These are phyloP conservation scores for Aulographum hederae DNA, from an alignment of 2,329 filamentous ascomycete genomes.

Conservation along the genomic window DNA sequence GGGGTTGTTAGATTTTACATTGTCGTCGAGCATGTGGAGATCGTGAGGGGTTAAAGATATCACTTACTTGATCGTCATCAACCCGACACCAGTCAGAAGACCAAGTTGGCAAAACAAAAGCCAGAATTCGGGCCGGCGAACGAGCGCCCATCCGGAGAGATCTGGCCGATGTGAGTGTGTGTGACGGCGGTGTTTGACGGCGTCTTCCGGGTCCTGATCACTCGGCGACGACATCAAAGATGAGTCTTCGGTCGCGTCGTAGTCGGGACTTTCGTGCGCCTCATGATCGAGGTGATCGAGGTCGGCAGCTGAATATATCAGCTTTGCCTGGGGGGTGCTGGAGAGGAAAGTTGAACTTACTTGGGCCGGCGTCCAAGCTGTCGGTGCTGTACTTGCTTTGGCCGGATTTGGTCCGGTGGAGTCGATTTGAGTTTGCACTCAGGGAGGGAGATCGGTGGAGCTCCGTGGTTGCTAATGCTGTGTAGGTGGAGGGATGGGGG, in stretches of 20 bases:
- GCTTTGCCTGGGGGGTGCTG: neutral
- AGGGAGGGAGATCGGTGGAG: too few relatives aligned
- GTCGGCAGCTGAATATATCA: neutral
- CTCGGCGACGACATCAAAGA: slow-evolving; percentile 52
- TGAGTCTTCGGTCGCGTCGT: slow-evolving; percentile 2
- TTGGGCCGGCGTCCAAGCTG: neutral
- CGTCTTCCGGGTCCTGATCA: slow-evolving; percentile 27
- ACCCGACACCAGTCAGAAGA: slow-evolving; percentile 75
- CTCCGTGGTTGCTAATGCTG: slow-evolving; percentile 31
- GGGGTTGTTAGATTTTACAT: slow-evolving; percentile 83
- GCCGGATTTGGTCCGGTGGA: slow-evolving; percentile 29
- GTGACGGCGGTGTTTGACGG: slow-evolving; percentile 41
- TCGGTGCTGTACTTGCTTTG: slow-evolving; percentile 22
- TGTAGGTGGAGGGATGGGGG: slow-evolving; percentile 41
- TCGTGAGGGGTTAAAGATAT: too few relatives aligned
- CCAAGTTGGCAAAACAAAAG: slow-evolving; percentile 76
- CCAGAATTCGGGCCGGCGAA: slow-evolving; percentile 69
- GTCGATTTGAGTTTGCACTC: slow-evolving; percentile 23
- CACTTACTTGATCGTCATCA: slow-evolving; percentile 97
- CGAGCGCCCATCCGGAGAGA: slow-evolving; percentile 65
- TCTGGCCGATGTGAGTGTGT: slow-evolving; percentile 68
- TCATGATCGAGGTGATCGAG: neutral
- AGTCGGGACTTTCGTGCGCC: neutral
- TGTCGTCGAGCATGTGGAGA: neutral
- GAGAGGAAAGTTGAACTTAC: too few relatives aligned